A percentile compares a stretch with the other conserved stretches of the same genome.
Conservation (phyloP, 139 green algal species). For the Edaphochlamys debaryana region DNA sequence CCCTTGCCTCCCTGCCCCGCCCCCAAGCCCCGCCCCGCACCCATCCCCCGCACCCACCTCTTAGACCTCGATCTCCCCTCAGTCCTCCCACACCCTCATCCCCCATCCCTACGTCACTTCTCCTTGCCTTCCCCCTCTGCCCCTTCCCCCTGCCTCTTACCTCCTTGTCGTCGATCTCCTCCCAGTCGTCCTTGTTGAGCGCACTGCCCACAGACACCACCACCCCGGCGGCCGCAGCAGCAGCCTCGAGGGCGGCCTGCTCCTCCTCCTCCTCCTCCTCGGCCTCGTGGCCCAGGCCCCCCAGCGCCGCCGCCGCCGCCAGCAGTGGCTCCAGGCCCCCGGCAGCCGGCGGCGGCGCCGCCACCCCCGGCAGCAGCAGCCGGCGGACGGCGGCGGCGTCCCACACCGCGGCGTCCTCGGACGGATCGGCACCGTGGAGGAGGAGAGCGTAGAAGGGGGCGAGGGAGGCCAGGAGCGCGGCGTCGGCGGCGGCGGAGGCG, state of each 20-base stretch:
- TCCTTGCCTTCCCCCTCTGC: too few relatives aligned
- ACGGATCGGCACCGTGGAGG: not conserved
- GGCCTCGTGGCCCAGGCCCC: not conserved
- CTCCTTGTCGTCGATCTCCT: conserved; percentile 44
- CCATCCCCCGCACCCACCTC: too few relatives aligned
- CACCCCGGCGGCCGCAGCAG: not conserved
- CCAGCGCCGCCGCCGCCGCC: not conserved
- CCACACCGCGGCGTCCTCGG: conserved; percentile 1
- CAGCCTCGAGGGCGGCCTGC: not conserved
- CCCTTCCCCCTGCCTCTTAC: too few relatives aligned
- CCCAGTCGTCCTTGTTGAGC: conserved; percentile 28
- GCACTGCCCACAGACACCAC: conserved; percentile 37
- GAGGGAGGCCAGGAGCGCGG: not conserved
- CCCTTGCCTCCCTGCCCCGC: too few relatives aligned
- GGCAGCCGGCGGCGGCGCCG: not conserved
- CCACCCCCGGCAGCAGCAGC: conserved; percentile 29
- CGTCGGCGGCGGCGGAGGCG: not conserved
- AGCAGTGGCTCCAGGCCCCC: not conserved
- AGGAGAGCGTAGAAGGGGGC: not conserved
- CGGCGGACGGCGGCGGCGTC: conserved; percentile 1
- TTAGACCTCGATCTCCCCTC: too few relatives aligned
- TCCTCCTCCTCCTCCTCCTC: not conserved
- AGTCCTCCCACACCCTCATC: too few relatives aligned
- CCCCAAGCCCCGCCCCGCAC: too few relatives aligned
- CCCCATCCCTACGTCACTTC: too few relatives aligned